Evolutionary conservation across 139 green algal genomes (phyloP).

Genomic region (Penium margaritaceum): DNA sequence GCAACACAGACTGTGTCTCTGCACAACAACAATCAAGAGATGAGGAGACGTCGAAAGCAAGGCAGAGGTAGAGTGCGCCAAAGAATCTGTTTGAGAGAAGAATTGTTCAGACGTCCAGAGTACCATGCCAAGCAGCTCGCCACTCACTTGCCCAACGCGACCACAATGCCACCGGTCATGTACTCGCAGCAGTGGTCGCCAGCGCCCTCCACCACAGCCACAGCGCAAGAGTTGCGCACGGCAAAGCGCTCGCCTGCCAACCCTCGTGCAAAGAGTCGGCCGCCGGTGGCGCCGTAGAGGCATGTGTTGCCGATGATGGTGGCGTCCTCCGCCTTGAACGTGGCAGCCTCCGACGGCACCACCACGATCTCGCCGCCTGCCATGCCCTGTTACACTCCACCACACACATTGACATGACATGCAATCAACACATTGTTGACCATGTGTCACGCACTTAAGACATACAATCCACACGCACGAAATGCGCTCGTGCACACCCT

Average conservation of each 20-base stretch:
- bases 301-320: slow-evolving; percentile 95
- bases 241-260: slow-evolving; percentile 75
- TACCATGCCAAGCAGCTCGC: slow-evolving; percentile 31
- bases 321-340: slow-evolving; percentile 59
- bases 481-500: neutral
- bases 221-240: slow-evolving; percentile 84
- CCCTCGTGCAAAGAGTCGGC: slow-evolving; percentile 84
- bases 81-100: neutral
- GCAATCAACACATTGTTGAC: too few species aligned
- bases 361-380: slow-evolving; percentile 85
- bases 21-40: too few species aligned
- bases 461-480: neutral
- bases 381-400: slow-evolving; percentile 82
- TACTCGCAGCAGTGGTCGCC: slow-evolving; percentile 99
- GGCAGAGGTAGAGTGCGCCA: neutral
- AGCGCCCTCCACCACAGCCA: slow-evolving; percentile 88
- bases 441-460: neutral
- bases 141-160: slow-evolving; percentile 59
- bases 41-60: neutral
- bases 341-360: slow-evolving; percentile 61
- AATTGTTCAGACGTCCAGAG: neutral
- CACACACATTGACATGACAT: too few species aligned
- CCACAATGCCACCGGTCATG: slow-evolving; percentile 83
- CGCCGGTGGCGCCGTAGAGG: slow-evolving; percentile 94
- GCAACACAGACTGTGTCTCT: neutral